Base-by-base conservation (phyloP, 129 eudicot species). In the Cynara cardunculus region DNA sequence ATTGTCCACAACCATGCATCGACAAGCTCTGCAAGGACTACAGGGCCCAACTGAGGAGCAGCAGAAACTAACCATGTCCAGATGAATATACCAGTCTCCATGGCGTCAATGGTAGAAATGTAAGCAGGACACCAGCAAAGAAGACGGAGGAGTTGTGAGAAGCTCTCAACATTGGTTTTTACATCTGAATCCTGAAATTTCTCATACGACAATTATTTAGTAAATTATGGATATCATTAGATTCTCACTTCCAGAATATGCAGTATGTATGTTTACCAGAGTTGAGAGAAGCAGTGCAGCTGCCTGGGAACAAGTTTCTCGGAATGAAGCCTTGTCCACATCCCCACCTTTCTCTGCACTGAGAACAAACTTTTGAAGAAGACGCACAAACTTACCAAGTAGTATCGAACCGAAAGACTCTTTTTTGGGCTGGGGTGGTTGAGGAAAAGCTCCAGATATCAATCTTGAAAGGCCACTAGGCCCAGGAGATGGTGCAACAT, bases 41-140 rank as follows among this genome's bases (percentile, higher is more conserved):
- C 87, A 69, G 98, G 80, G 18, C 99, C 93, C 83, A 92, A 82
- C 75, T 91, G 92, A 85, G 99, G 99, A 73, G 99, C 97, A 81
- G 99, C 98, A 46, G 99, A 93, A 84, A 96, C 98, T 73, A 96
- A 84, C 99, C 99, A 96, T 64, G 99, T 96, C 99, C 99, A 96
- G 72, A 96, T 81, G 83, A 88, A 96, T 81, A 96, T 91, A 49
- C 98, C 99, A 74, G 99, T 96, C 77, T 96, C 99, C 94, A 96
- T 91, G 3, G 99, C 98, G 76, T 96, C 95, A 67, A 87, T 84
- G 69, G 97, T 96, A 64, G 91, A 86, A 56, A 96, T 96, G 79
- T 96, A 92, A 83, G 99, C 99, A 72, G 98, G 99, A 80, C 98
- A 92, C 99, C 99, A 96, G 95, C 99, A 96, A 84, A 96, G 94